These are phyloP conservation scores for Discostella pseudostelligera DNA, from an alignment of 108 stramenopile species.

Conservation along the genomic window DNA sequence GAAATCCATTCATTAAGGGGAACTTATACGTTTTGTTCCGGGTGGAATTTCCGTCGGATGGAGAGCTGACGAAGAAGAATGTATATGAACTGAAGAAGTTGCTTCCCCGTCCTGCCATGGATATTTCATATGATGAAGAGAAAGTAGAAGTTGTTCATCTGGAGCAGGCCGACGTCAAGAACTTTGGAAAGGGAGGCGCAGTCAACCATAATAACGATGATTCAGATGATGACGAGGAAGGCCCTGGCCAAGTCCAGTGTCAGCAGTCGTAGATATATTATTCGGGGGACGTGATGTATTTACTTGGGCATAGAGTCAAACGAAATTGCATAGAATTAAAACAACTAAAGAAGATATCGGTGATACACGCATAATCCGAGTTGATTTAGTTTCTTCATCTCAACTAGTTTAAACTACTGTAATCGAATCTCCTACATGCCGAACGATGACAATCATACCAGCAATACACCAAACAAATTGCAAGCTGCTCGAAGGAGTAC, in stretches of 20 bases:
- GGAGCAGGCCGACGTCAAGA: slow-evolving; percentile 75
- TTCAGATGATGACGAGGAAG: slow-evolving; percentile 70
- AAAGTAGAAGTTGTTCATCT: slow-evolving; percentile 77
- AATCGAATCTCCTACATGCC: too few species aligned
- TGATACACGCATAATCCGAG: too few species aligned
- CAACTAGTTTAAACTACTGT: too few species aligned
- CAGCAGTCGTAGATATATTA: slow-evolving; percentile 67
- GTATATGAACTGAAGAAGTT: slow-evolving; percentile 57
- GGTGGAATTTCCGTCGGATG: slow-evolving; percentile 84
- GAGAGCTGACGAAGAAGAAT: slow-evolving; percentile 52
- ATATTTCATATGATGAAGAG: slow-evolving; percentile 71
- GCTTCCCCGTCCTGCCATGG: slow-evolving; percentile 75
- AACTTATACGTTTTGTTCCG: slow-evolving; percentile 91
- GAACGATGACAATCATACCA: too few species aligned
- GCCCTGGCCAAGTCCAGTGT: slow-evolving; percentile 74
- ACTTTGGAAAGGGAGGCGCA: slow-evolving; percentile 84
- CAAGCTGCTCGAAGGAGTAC: too few species aligned
- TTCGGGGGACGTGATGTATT: not conserved
- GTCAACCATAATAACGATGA: slow-evolving; percentile 53
- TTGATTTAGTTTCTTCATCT: too few species aligned
- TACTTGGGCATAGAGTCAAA: too few species aligned
- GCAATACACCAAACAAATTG: too few species aligned
- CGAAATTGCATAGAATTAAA: too few species aligned
- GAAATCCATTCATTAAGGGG: slow-evolving; percentile 96
- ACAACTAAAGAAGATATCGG: too few species aligned